A percentile compares a stretch with the other conserved stretches of the same genome.
Conservation (phyloP, 2,329 filamentous ascomycete genomes). For the Claviceps cyperi region DNA sequence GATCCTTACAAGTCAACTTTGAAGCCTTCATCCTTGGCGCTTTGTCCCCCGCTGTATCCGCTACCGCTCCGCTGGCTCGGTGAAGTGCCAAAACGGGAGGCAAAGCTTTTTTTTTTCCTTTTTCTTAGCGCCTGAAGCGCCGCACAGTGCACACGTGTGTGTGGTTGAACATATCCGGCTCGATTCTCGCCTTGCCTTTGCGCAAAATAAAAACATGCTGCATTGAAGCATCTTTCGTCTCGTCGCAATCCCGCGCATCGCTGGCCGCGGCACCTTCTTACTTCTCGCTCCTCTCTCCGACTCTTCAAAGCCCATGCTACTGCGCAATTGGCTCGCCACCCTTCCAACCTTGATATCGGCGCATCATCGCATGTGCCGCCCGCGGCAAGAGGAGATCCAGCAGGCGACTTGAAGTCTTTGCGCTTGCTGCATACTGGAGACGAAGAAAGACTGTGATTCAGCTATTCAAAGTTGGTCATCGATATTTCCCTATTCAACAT, state of each 20-base stretch:
- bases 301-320: not conserved
- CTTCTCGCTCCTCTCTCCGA: not conserved
- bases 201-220: not conserved
- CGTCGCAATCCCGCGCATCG: not conserved
- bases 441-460: constrained; percentile 38
- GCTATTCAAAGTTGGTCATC: not conserved
- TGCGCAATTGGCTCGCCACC: not conserved
- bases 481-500: not conserved
- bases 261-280: not conserved
- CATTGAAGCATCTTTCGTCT: not conserved
- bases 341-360: not conserved
- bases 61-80: not conserved
- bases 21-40: too few species aligned
- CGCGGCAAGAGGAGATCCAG: constrained; percentile 27
- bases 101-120: not conserved
- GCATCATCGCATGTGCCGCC: constrained; percentile 27
- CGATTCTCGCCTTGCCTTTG: too few species aligned
- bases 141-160: too few species aligned
- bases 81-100: not conserved
- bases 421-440: constrained; percentile 40
- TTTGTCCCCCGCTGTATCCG: too few species aligned
- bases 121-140: not conserved
- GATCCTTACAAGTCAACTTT: not conserved
- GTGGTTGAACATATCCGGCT: not conserved
- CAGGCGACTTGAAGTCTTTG: constrained; percentile 55